Base-by-base conservation (phyloP, 352 stramenopile genomes). In the Achlya hypogyna region DNA sequence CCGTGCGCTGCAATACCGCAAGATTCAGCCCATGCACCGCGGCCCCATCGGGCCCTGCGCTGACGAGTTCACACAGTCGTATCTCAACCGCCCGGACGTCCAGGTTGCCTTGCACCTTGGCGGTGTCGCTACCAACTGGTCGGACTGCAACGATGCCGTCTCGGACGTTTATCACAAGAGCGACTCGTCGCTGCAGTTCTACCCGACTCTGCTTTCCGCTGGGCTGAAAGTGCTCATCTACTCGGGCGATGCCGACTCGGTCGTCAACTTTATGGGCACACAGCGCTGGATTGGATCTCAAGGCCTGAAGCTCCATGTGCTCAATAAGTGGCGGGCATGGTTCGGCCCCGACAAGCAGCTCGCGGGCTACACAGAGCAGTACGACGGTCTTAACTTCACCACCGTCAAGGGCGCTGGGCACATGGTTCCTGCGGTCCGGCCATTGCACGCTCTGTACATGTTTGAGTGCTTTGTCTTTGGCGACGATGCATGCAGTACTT, bases 351-450 rank as follows among this genome's bases (percentile, higher is more conserved):
- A 88, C 59, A 53, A 68, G 32, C 88, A 97, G 71, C 82, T 93
- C 62, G 89, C 76, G 10, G 89, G 89, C 8, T 89, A 96, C 65
- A 76, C 88, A 28, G 78, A 92, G 53, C 76, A 78, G 25, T 97
- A 82, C 54, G 73, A 93, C 27, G 84, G 79, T n/a, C 66, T 96
- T 4, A 82, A 75, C 0, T 97, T 93, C 74, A 79, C 96, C 59
- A 98, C 89, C 0, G 88, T 97, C 70, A 91, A 93, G 43, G 89
- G 88, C 31, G 85, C 86, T 2, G 89, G 89, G 5, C 89, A 97
- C 72, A 92, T 96, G 80, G 89, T 88, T n/a, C 77, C 80, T 18
- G 62, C 62, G 27, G 42, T 35, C 16, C 43, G 45, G 28, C 62
- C 62, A 16, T 47, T 69, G 1, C 62, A 69, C 53, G 62, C 25